Evolutionary conservation across 2,329 filamentous ascomycete genomes (phyloP).

Genomic region (Aaosphaeria arxii): DNA sequence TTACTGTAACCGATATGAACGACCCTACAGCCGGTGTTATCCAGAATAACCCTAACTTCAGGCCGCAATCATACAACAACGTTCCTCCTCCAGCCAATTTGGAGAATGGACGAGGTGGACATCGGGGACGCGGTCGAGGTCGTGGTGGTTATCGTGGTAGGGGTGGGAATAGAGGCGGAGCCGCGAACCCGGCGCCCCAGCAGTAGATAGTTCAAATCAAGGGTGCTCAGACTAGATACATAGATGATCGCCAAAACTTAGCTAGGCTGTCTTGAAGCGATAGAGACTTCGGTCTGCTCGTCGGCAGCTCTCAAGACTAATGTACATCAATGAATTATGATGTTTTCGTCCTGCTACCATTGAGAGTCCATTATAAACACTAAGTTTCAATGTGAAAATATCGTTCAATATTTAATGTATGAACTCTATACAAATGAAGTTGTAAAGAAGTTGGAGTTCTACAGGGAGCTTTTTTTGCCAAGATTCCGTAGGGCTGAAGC

Average conservation of each 20-base stretch:
- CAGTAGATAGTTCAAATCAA: not conserved
- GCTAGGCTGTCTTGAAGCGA: too few relatives aligned
- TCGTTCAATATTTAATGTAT: too few relatives aligned
- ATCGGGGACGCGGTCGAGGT: slow-evolving; percentile 27
- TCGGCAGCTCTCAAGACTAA: too few relatives aligned
- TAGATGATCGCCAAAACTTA: too few relatives aligned
- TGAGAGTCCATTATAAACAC: too few relatives aligned
- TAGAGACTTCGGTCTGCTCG: too few relatives aligned
- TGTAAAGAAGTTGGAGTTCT: too few relatives aligned
- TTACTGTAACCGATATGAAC: slow-evolving; percentile 47
- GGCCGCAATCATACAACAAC: slow-evolving; percentile 45
- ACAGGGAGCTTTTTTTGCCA: not conserved
- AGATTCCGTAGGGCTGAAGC: slow-evolving; percentile 12
- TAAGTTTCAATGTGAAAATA: too few relatives aligned
- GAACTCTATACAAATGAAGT: too few relatives aligned
- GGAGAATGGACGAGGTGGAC: slow-evolving; percentile 23
- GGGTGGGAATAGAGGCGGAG: slow-evolving; percentile 24
- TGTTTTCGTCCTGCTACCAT: too few relatives aligned
- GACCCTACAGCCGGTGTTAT: slow-evolving; percentile 54
- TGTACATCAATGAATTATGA: too few relatives aligned
- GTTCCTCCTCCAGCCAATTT: slow-evolving; percentile 36
- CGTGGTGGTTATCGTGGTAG: slow-evolving; percentile 30
- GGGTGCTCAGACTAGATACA: not conserved
- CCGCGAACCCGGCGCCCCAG: not conserved
- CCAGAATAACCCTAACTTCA: slow-evolving; percentile 55